Evolutionary conservation across 2,329 filamentous ascomycete genomes (phyloP).

Genomic region (Fusarium hostae): DNA sequence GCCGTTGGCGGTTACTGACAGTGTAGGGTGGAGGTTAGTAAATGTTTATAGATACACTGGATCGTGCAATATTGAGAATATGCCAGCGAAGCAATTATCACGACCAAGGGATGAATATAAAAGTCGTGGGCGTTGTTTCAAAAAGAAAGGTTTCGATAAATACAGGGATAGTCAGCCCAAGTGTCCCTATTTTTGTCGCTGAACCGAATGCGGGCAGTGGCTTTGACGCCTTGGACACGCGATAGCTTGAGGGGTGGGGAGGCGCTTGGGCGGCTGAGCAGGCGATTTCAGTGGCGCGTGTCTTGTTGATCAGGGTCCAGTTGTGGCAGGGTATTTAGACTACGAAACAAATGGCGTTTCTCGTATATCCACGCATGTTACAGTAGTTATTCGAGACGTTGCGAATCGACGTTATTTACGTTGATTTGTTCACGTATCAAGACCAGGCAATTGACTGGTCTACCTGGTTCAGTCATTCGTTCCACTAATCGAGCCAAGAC

Average conservation of each 20-base stretch:
- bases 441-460: neutral
- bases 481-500: neutral
- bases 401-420: neutral
- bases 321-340: slow-evolving; percentile 27
- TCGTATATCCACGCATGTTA: neutral
- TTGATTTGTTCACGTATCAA: neutral
- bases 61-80: neutral
- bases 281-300: slow-evolving; percentile 32
- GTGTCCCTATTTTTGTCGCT: slow-evolving; percentile 39
- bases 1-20: neutral
- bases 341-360: slow-evolving; percentile 35
- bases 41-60: neutral
- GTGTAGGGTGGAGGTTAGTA: neutral
- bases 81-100: neutral
- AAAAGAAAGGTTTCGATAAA: slow-evolving; percentile 21
- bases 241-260: slow-evolving; percentile 16
- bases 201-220: slow-evolving; percentile 35
- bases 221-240: slow-evolving; percentile 25
- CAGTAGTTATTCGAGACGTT: neutral
- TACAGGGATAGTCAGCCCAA: slow-evolving; percentile 22
- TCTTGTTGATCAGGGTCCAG: slow-evolving; percentile 30
- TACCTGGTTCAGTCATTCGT: neutral
- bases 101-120: slow-evolving; percentile 16
- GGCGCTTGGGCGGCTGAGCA: slow-evolving; percentile 38
- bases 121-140: slow-evolving; percentile 21